phyloP scores from a whole-genome alignment of 208 protist species.

The Trichomonas gallinae region DNA sequence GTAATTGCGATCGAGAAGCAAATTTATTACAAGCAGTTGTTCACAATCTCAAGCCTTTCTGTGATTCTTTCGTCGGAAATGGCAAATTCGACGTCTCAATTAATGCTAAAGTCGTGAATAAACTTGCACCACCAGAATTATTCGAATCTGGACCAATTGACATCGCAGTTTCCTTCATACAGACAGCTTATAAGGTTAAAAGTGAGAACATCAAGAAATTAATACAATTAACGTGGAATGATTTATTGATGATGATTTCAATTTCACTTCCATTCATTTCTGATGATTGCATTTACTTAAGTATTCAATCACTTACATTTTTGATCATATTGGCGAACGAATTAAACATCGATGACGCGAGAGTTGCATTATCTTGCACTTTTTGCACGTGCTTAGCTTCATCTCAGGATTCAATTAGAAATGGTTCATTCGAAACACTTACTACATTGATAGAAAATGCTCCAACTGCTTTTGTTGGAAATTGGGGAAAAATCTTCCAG shows the following conservation, averaged over 20 bases:
- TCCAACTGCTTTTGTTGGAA: not conserved
- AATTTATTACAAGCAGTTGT: not conserved
- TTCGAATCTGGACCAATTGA: not conserved
- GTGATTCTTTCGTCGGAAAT: not conserved
- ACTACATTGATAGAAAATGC: not conserved
- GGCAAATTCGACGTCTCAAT: not conserved
- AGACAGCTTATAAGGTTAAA: not conserved
- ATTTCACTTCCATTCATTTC: not conserved
- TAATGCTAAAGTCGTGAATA: too few relatives aligned
- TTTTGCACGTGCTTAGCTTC: not conserved
- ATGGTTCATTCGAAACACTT: not conserved
- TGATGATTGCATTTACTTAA: not conserved
- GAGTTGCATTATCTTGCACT: not conserved
- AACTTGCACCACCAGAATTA: not conserved
- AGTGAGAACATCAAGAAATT: not conserved
- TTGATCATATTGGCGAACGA: not conserved
- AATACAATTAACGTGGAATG: not conserved
- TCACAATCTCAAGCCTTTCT: not conserved
- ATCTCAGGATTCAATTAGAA: not conserved
- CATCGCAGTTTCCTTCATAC: not conserved
- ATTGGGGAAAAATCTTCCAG: not conserved
- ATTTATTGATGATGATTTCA: not conserved
- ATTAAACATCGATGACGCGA: not conserved
- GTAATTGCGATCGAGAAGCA: not conserved
- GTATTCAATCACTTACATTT: not conserved